Base-by-base conservation (phyloP, 495 filamentous ascomycete species). In the Chaetomium tenue region DNA sequence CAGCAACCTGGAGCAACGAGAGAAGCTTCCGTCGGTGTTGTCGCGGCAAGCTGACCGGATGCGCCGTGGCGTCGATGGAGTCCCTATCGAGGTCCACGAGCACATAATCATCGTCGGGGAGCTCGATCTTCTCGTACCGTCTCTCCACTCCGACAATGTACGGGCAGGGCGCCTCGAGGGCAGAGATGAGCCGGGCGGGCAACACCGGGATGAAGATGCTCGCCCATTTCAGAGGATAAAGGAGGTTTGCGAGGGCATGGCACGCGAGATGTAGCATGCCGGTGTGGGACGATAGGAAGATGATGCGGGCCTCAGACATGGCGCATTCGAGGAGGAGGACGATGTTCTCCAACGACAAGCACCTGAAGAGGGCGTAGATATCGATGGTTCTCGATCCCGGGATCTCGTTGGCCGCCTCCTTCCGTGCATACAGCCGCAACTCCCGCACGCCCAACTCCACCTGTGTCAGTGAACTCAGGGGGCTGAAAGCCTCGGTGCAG, bases 91-190 rank as follows among this genome's bases (percentile, higher is more conserved):
- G 81, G 75, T 98, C 94, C 47, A 97, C 92, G 39, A 97, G 77
- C 20, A 97, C 92, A 72, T 93, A 97, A 71, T 98, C 94, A 69
- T 98, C 94, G n/a, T 96, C 91, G 0, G 94, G 94, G 40, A 97
- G 83, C 63, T 95, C 90, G 57, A 95, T 86, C 66, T 89, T 89
- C 66, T 97, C 94, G 76, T 97, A 98, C 47, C 94, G 86, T 59
- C 91, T 84, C 75, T 98, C 94, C 46, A 98, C 91, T 51, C 94
- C 94, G 22, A 97, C 90, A 63, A 98, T 97, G 71, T 97, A 98
- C 0, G 94, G 94, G 66, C 94, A 98, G 20, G 94, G 94, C 1
- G 94, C 94, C 70, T 98, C 93, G 22, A 98, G 81, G 9, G 91
- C 92, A 61, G 93, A 91, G 18, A 98, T 80, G 42, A 98, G 78